Evolutionary conservation across 179 eudicot species (phyloP).

Genomic region (Beta corolliflora): DNA sequence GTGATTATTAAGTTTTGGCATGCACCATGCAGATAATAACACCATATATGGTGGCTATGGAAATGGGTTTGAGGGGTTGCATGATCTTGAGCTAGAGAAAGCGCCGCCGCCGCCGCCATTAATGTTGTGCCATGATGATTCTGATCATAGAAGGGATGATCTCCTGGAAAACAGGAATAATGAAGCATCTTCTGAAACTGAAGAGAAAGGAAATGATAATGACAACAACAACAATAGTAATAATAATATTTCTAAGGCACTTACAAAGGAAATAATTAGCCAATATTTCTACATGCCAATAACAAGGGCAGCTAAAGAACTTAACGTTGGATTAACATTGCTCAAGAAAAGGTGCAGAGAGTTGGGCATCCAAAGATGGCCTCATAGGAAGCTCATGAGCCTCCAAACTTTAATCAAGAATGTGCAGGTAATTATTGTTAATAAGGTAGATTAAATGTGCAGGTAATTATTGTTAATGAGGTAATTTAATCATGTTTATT

Average conservation of each 20-base stretch:
- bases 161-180: constrained; percentile 19
- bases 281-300: constrained; percentile 93
- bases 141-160: not conserved
- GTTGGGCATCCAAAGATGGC: constrained; percentile 86
- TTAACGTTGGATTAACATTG: constrained; percentile 79
- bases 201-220: not conserved
- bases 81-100: constrained; percentile 19
- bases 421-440: constrained; percentile 53
- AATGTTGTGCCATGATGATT: constrained; percentile 16
- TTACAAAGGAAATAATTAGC: constrained; percentile 60
- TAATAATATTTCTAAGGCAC: constrained; percentile 8
- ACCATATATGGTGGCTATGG: constrained; percentile 28
- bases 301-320: constrained; percentile 80
- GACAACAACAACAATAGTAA: not conserved
- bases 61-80: constrained; percentile 21
- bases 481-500: not conserved
- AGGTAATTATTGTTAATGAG: constrained; percentile 39
- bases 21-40: constrained; percentile 16
- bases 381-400: constrained; percentile 88
- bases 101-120: constrained; percentile 15
- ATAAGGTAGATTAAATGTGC: constrained; percentile 42
- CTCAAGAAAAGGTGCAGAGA: constrained; percentile 90
- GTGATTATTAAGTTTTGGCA: not conserved
- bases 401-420: constrained; percentile 87
- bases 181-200: constrained; percentile 21